Conservation (phyloP, 2,329 filamentous ascomycete species). For the Curvularia sp. region DNA sequence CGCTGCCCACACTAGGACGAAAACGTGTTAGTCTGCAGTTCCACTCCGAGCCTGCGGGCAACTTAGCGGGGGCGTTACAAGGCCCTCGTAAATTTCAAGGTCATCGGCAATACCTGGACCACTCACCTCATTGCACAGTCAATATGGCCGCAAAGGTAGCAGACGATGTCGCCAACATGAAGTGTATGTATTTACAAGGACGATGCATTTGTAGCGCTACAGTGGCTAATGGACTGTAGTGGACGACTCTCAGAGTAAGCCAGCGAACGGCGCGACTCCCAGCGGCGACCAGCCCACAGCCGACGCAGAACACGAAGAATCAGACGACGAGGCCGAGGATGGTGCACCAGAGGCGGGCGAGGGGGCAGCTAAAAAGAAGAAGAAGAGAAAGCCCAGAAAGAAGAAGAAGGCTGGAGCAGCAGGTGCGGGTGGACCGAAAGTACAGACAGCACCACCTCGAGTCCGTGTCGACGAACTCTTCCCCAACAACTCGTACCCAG, state of each 20-base stretch:
- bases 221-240: conserved; percentile 35
- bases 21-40: conserved; percentile 17
- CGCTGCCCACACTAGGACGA: conserved; percentile 11
- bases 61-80: conserved; percentile 19
- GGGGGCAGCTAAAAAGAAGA: conserved; percentile 72
- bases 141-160: conserved; percentile 50
- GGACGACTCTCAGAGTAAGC: conserved; percentile 46
- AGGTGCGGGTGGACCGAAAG: conserved; percentile 60
- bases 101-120: conserved; percentile 12
- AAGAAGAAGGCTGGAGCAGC: conserved; percentile 64
- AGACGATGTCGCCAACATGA: conserved; percentile 48
- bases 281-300: conserved; percentile 50
- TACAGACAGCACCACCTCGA: conserved; percentile 78
- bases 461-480: conserved; percentile 77
- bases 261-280: conserved; percentile 36
- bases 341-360: conserved; percentile 48
- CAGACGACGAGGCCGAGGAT: conserved; percentile 62
- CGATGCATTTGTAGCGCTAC: neutral
- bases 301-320: conserved; percentile 61
- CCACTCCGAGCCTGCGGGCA: conserved; percentile 18
- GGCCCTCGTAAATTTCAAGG: conserved; percentile 26
- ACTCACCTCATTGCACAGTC: conserved; percentile 10
- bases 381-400: conserved; percentile 80
- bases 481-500: conserved; percentile 73
- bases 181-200: conserved; percentile 37